Evolutionary conservation across 208 protist genomes (phyloP), one percentile per base, ranked within the genome.

Genomic region (Crithidia fasciculata): DNA sequence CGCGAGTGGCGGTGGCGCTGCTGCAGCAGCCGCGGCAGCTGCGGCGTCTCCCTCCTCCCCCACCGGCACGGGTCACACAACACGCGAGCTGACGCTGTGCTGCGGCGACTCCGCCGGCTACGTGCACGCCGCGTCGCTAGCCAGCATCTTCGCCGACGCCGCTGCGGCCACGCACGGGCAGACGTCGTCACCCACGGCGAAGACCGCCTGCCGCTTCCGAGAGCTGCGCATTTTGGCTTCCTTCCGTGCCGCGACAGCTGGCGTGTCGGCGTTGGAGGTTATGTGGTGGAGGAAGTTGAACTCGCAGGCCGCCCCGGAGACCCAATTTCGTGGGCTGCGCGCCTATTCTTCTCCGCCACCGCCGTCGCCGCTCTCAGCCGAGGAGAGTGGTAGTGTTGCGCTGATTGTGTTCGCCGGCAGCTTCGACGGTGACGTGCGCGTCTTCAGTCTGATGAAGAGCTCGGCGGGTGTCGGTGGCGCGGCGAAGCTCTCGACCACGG

Each of bases 371-470:
- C 65, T 53, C 0, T 28, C 28, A 28, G 28, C 28, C 28, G 28
- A 28, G 28, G 28, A 28, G 28, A 1, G 28, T 28, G 28, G 28
- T 28, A 28, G 28, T 28, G 28, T 28, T 28, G 28, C 28, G 28
- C 40, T 68, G 2, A 72, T 78, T 56, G 45, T 95, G 8, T 56
- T 93, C 44, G 82, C 87, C 12, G 88, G 75, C 8, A 77, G 84
- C 37, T 62, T 84, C 16, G 87, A 94, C 56, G 87, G 82, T 28
- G 83, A 89, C 66, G 88, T 91, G 53, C 88, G 88, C 10, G 66
- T 92, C 56, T 92, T 93, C 72, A 69, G 67, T 12, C 41, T 93
- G 8, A 37, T 74, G 12, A 8, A 16, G n/a, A 59, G 12, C 37
- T 28, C 18, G 8, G 4, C 60, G 52, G 53, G 13, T 8, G 16